Conservation (phyloP, 2,329 filamentous ascomycete genomes). For the Whalleya microplaca region DNA sequence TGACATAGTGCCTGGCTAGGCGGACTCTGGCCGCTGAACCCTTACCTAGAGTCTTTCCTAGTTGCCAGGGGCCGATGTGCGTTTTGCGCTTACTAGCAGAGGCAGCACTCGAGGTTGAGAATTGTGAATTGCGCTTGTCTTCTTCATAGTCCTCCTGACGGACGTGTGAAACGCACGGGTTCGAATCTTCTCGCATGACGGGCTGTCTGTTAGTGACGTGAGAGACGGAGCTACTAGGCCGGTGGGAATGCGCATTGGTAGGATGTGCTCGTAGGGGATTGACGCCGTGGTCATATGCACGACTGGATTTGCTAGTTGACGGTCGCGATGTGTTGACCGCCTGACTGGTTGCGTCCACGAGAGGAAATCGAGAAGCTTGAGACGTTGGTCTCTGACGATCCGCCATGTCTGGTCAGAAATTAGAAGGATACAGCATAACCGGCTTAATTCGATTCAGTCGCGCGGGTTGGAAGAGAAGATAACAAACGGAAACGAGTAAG, state of each 20-base stretch:
- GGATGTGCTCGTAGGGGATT: slow-evolving; percentile 32
- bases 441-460: slow-evolving; percentile 1
- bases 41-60: slow-evolving; percentile 86
- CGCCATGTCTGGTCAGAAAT: slow-evolving; percentile 29
- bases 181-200: slow-evolving; percentile 1
- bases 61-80: slow-evolving; percentile 90
- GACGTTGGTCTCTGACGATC: slow-evolving; percentile 17
- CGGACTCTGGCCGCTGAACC: slow-evolving; percentile 89
- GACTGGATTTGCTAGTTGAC: slow-evolving; percentile 22
- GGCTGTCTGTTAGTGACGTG: slow-evolving; percentile 7
- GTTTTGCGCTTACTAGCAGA: slow-evolving; percentile 59
- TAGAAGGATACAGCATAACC: slow-evolving; percentile 20
- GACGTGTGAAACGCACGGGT: slow-evolving; percentile 7
- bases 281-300: slow-evolving; percentile 11
- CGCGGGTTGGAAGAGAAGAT: slow-evolving; percentile 1
- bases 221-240: slow-evolving; percentile 7
- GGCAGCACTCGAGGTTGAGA: slow-evolving; percentile 32
- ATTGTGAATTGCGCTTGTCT: slow-evolving; percentile 31
- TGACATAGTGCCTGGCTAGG: slow-evolving; percentile 77
- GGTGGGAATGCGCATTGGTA: slow-evolving; percentile 2
- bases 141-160: slow-evolving; percentile 15
- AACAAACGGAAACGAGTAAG: not conserved
- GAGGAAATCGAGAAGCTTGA: slow-evolving; percentile 30
- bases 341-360: slow-evolving; percentile 36
- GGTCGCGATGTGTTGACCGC: slow-evolving; percentile 30